Conservation (phyloP, 2,329 filamentous ascomycete species). For the Exophiala sideris region DNA sequence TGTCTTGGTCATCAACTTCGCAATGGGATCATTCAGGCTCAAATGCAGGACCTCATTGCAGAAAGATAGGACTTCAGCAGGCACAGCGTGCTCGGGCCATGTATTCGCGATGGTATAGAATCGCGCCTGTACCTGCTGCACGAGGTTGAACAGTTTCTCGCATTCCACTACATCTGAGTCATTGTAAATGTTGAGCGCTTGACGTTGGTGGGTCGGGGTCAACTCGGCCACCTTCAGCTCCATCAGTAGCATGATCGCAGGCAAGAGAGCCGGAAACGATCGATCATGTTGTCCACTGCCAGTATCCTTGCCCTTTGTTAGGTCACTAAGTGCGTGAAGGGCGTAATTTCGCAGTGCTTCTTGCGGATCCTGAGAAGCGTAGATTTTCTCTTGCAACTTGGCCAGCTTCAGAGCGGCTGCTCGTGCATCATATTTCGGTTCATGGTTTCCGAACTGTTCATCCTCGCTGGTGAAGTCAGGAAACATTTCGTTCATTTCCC, state of each 20-base stretch:
- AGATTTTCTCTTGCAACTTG: slow-evolving; percentile 53
- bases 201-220: slow-evolving; percentile 34
- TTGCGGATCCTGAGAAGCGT: slow-evolving; percentile 32
- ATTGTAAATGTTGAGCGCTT: slow-evolving; percentile 82
- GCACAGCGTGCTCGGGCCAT: slow-evolving; percentile 72
- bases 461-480: slow-evolving; percentile 63
- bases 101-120: slow-evolving; percentile 66
- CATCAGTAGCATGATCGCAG: slow-evolving; percentile 63
- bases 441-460: slow-evolving; percentile 26
- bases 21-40: slow-evolving; percentile 75
- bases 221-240: slow-evolving; percentile 58
- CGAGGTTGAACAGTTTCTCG: slow-evolving; percentile 66
- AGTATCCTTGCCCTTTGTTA: slow-evolving; percentile 31
- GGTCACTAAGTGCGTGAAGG: slow-evolving; percentile 29
- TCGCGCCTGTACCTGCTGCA: slow-evolving; percentile 65
- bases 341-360: slow-evolving; percentile 35
- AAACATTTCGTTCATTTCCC: slow-evolving; percentile 77
- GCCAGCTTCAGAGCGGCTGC: slow-evolving; percentile 61
- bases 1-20: slow-evolving; percentile 77
- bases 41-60: slow-evolving; percentile 75
- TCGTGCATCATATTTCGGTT: slow-evolving; percentile 43
- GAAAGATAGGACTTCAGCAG: slow-evolving; percentile 71
- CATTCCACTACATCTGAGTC: slow-evolving; percentile 74
- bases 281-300: not conserved
- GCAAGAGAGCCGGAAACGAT: slow-evolving; percentile 49